These are phyloP conservation scores for Saccharum spontaneum DNA, from an alignment of 176 grass and related monocot genomes.

Conservation along the genomic window DNA sequence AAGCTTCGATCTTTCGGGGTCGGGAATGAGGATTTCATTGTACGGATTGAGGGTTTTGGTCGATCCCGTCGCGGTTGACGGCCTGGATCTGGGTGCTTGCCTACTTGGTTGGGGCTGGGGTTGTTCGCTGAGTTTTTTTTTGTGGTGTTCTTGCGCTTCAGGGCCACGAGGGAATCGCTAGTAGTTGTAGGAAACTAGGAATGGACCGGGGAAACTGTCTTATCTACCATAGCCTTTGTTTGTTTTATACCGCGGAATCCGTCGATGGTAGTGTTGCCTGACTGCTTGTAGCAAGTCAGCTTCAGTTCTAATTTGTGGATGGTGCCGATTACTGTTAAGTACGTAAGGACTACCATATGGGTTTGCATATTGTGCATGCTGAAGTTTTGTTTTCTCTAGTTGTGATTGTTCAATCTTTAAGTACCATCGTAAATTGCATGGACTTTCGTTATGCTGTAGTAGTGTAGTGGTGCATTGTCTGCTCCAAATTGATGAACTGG, in stretches of 20 bases:
- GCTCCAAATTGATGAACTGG: not conserved
- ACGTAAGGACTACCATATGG: not conserved
- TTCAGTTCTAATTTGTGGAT: not conserved
- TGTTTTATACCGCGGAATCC: not conserved
- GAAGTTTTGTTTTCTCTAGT: not conserved
- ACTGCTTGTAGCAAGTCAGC: not conserved
- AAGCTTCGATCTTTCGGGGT: not conserved
- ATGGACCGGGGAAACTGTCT: not conserved
- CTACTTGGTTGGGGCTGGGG: not conserved
- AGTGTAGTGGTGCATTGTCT: not conserved
- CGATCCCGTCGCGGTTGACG: not conserved
- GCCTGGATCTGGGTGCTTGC: constrained; percentile 34
- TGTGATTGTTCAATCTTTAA: not conserved
- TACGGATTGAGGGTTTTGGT: not conserved
- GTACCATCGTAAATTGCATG: not conserved
- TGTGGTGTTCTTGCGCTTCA: not conserved
- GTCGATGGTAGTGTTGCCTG: not conserved
- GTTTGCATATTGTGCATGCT: not conserved
- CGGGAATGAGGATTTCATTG: not conserved
- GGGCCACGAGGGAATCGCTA: not conserved
- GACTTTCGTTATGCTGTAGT: not conserved
- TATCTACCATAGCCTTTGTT: not conserved
- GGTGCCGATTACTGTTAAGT: not conserved
- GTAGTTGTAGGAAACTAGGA: not conserved
- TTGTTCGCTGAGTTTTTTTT: not conserved